Evolutionary conservation across 768 basidiomycete genomes (phyloP).

Genomic region (Russula olivacea): DNA sequence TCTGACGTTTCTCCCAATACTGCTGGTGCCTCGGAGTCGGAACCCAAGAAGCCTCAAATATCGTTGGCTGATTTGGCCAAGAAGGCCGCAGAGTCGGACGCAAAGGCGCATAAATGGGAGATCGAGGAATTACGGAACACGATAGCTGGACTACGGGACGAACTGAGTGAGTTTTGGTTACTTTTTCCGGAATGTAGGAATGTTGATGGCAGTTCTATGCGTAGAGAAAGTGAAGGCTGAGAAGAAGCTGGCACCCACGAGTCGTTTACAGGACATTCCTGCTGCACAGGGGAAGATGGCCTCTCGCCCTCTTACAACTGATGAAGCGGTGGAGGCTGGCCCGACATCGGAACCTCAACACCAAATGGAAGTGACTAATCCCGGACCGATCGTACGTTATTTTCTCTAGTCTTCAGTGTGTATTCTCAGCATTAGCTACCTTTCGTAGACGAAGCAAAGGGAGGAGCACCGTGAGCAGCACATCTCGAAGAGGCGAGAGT

Average conservation of each 20-base stretch:
- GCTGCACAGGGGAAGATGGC: neutral
- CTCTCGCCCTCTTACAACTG: conserved; percentile 29
- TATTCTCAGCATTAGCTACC: neutral
- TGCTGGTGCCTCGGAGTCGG: neutral
- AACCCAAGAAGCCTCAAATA: conserved; percentile 12
- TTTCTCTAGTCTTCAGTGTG: neutral
- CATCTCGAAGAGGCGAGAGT: neutral
- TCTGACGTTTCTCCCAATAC: neutral
- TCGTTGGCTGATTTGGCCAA: conserved; percentile 15
- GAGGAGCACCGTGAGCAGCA: neutral
- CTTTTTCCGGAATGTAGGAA: neutral
- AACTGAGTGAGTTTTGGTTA: conserved; percentile 46
- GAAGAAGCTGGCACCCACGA: conserved; percentile 40
- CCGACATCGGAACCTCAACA: neutral
- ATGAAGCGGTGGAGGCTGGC: conserved; percentile 33
- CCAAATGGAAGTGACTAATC: neutral
- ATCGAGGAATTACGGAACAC: conserved; percentile 44
- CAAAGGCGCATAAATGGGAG: conserved; percentile 37
- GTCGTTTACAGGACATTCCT: neutral
- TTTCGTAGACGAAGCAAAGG: neutral
- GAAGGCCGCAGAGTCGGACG: conserved; percentile 22
- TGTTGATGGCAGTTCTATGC: neutral
- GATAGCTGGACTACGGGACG: conserved; percentile 46
- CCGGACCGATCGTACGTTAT: neutral
- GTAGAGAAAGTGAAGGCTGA: conserved; percentile 35